These are phyloP conservation scores for Verticillium albo-atrum DNA, from an alignment of 2,329 filamentous ascomycete species.

Conservation along the genomic window DNA sequence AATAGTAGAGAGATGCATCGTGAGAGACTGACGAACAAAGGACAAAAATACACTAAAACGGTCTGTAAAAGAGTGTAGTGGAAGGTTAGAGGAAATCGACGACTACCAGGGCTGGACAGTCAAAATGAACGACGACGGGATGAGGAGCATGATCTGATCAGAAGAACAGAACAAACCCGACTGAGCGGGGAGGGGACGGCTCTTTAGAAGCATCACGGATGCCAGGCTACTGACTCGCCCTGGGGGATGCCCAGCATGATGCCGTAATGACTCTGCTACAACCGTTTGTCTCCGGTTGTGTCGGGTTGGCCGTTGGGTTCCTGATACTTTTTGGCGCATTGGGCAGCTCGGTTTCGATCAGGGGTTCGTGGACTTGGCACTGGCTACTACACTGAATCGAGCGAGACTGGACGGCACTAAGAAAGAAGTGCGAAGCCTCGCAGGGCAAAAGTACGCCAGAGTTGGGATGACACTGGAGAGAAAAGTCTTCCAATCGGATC, in stretches of 20 bases:
- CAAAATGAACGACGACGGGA: background rate
- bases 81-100: background rate
- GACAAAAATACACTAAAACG: background rate
- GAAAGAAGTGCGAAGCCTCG: background rate
- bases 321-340: background rate
- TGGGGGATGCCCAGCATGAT: background rate
- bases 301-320: background rate
- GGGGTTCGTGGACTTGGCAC: background rate
- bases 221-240: background rate
- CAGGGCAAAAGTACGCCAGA: background rate
- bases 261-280: background rate
- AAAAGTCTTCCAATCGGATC: background rate
- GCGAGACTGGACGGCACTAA: background rate
- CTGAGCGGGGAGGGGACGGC: background rate
- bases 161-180: background rate
- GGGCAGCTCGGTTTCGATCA: background rate
- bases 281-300: background rate
- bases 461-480: background rate
- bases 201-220: background rate
- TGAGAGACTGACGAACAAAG: background rate
- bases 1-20: conserved; percentile 10
- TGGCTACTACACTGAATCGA: background rate
- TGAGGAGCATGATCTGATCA: background rate
- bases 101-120: background rate
- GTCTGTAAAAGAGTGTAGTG: background rate